A percentile compares a stretch with the other conserved stretches of the same genome.
Evolutionary conservation across 192 early-diverging fungal genomes (phyloP).

Genomic region (Coemansia sp.): DNA sequence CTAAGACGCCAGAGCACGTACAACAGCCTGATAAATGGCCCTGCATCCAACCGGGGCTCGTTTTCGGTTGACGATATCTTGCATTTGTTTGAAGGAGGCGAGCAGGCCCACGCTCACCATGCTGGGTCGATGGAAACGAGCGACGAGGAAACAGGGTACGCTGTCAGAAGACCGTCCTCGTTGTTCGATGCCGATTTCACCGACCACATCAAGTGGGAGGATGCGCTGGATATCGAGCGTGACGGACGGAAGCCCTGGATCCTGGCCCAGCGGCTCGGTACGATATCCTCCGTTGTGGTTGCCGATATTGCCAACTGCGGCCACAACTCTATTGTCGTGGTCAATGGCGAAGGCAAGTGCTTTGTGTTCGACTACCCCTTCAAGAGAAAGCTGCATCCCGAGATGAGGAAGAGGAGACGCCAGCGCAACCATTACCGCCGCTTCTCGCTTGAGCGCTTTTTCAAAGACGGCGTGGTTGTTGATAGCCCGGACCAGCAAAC

Average conservation of each 20-base stretch:
- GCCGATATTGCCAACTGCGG: conserved; percentile 51
- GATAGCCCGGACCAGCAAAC: conserved; percentile 7
- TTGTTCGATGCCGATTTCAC: conserved; percentile 15
- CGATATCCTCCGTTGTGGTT: conserved; percentile 49
- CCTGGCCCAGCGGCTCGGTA: conserved; percentile 51
- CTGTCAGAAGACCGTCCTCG: conserved; percentile 7
- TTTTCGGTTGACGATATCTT: conserved; percentile 45
- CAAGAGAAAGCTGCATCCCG: conserved; percentile 45
- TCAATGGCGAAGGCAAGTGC: conserved; percentile 55
- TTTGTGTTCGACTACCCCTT: conserved; percentile 54
- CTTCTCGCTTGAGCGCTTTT: conserved; percentile 53
- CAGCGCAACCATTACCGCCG: conserved; percentile 49
- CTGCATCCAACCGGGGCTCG: conserved; percentile 34
- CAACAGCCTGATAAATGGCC: conserved; percentile 13
- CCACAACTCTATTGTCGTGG: conserved; percentile 51
- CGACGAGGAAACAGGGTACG: conserved; percentile 23
- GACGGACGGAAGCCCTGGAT: conserved; percentile 57
- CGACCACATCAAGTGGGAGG: conserved; percentile 52
- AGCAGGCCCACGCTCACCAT: not conserved
- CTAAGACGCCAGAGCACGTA: conserved; percentile 44
- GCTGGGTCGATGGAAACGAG: conserved; percentile 26
- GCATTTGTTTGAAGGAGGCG: conserved; percentile 40
- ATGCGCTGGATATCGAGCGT: conserved; percentile 52
- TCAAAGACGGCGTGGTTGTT: conserved; percentile 29
- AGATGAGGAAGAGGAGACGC: conserved; percentile 35